phyloP scores from a whole-genome alignment of 129 eudicot genomes.

The Chrysanthemum lavandulifolium region DNA sequence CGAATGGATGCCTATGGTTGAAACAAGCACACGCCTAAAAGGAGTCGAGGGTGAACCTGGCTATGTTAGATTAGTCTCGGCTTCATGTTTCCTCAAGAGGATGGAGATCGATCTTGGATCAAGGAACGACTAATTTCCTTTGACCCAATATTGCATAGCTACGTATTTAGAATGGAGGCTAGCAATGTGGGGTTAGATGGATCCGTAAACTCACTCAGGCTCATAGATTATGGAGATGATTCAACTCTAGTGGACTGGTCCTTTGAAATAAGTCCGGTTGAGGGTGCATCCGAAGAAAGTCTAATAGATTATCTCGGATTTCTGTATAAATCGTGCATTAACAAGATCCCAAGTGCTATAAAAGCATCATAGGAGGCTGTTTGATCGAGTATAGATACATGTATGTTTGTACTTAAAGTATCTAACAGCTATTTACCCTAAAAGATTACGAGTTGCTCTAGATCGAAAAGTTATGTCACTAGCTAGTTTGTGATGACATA shows the following conservation, averaged over 20 bases:
- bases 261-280: constrained; percentile 55
- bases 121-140: constrained; percentile 55
- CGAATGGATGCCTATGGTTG: constrained; percentile 87
- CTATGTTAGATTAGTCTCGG: constrained; percentile 64
- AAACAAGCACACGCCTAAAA: constrained; percentile 53
- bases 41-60: constrained; percentile 65
- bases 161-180: constrained; percentile 50
- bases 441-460: background rate
- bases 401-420: constrained; percentile 4
- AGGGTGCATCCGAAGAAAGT: constrained; percentile 53
- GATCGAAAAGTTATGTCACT: background rate
- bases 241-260: constrained; percentile 67
- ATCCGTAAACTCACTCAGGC: constrained; percentile 54
- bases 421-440: background rate
- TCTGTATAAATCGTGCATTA: constrained; percentile 66
- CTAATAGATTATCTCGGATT: constrained; percentile 62
- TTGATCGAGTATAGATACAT: constrained; percentile 14
- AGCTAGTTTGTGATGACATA: background rate
- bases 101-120: constrained; percentile 78
- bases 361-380: constrained; percentile 24
- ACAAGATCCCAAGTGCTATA: constrained; percentile 55
- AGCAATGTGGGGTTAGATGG: constrained; percentile 81
- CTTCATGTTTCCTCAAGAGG: constrained; percentile 72
- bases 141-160: constrained; percentile 41
- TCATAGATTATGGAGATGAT: constrained; percentile 51